phyloP scores from a whole-genome alignment of 768 basidiomycete species.

The Boletellus sp. region DNA sequence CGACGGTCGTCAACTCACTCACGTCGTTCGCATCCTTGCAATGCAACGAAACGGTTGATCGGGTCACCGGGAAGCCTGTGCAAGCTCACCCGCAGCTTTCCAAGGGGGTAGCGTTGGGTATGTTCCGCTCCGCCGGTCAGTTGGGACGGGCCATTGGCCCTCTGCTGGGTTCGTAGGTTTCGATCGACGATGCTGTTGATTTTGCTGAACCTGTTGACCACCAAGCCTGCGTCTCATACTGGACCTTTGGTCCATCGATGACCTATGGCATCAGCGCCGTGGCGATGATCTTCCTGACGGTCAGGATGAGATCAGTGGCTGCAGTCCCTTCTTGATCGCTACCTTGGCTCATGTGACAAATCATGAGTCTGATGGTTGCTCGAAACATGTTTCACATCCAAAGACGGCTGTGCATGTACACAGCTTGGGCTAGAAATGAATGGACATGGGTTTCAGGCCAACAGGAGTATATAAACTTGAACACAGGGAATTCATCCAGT shows the following conservation, averaged over 20 bases:
- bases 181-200: background rate
- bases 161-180: conserved; percentile 62
- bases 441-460: background rate
- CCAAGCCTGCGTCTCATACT: conserved; percentile 80
- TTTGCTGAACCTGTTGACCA: conserved; percentile 10
- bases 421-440: conserved; percentile 2
- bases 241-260: conserved; percentile 78
- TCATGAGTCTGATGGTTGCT: background rate
- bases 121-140: conserved; percentile 91
- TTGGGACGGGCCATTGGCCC: conserved; percentile 92
- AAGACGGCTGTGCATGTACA: no score
- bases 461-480: conserved; percentile 8
- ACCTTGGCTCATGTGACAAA: background rate
- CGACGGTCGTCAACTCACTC: conserved; percentile 91
- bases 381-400: conserved; percentile 3
- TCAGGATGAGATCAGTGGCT: conserved; percentile 52
- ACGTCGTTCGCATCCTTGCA: conserved; percentile 90
- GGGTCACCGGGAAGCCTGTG: conserved; percentile 51
- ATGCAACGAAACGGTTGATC: conserved; percentile 71
- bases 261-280: conserved; percentile 68
- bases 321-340: conserved; percentile 9
- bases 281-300: conserved; percentile 60
- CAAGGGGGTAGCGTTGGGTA: conserved; percentile 80
- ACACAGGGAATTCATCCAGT: conserved; percentile 13
- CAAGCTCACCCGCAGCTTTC: conserved; percentile 64